phyloP scores from a whole-genome alignment of 192 early-diverging fungal genomes.

The Coemansia sp. region DNA sequence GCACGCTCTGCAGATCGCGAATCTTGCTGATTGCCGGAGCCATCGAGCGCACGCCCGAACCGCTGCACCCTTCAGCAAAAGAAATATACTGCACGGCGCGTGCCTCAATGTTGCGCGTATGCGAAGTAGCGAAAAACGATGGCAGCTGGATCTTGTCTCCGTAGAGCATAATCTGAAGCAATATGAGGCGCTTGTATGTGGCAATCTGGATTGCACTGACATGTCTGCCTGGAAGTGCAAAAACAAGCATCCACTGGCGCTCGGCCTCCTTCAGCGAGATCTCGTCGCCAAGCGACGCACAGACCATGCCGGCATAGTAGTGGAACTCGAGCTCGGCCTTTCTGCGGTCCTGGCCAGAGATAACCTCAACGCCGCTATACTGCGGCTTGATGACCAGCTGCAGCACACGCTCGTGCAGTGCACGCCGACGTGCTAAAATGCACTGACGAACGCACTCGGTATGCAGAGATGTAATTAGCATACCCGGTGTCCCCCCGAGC shows the following conservation, averaged over 20 bases:
- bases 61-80: slow-evolving; percentile 25
- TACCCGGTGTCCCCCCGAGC: slow-evolving; percentile 7
- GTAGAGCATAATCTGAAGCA: slow-evolving; percentile 3
- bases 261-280: slow-evolving; percentile 9
- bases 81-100: slow-evolving; percentile 7
- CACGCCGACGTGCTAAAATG: slow-evolving; percentile 18
- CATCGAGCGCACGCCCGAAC: slow-evolving; percentile 5
- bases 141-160: slow-evolving; percentile 19
- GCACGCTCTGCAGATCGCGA: slow-evolving; percentile 4
- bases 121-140: slow-evolving; percentile 22
- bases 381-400: slow-evolving; percentile 2
- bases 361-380: slow-evolving; percentile 23
- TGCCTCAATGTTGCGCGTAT: slow-evolving; percentile 21
- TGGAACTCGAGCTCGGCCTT: slow-evolving; percentile 31
- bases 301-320: slow-evolving; percentile 45
- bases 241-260: slow-evolving; percentile 31
- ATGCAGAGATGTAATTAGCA: slow-evolving; percentile 35
- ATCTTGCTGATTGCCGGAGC: slow-evolving; percentile 1
- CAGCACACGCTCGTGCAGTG: slow-evolving; percentile 16
- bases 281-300: slow-evolving; percentile 7
- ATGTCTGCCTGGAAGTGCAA: slow-evolving; percentile 30
- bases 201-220: slow-evolving; percentile 33
- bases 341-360: slow-evolving; percentile 1
- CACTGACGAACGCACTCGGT: slow-evolving; percentile 39
- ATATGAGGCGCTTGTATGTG: slow-evolving; percentile 31